Base-by-base conservation (phyloP, 768 basidiomycete genomes). In the Xanthoconium stramineum region DNA sequence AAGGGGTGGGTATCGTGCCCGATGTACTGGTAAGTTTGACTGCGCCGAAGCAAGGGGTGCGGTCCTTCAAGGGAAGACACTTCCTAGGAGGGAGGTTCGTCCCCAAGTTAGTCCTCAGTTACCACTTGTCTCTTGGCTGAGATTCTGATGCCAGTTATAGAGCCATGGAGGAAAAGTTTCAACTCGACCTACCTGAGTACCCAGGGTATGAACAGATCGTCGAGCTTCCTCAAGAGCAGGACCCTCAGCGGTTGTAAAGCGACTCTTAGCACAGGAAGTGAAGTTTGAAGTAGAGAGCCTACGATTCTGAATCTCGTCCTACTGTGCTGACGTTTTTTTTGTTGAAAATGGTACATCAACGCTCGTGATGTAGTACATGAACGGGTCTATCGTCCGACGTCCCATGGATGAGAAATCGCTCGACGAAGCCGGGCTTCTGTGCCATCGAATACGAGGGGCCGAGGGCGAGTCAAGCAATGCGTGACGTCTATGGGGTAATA, bases 1-100 rank as follows among this genome's bases (percentile, higher is more conserved):
- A 80, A 76, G 15, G 71, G 77, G 15, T 47, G 9, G 58, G 89
- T 82, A 74, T 98, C 48, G 72, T 82, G 17, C 89, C 96, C 0
- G 83, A 90, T 52, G 89, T 91, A 8, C 74, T 99, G 43, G 73
- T 99, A 55, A 95, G 91, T 65, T 74, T 99, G 68, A 99, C 97
- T 0, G 95, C 93, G 11, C 97, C 97, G 0, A 99, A 99, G 72
- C 76, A 86, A 62, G 97, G 97, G 3, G 91, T 90, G 10, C 81
- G 76, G 64, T 68, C 66, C 14, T 98, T 91, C 72, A 81, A 70
- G 29, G 94, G 95, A 12, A 78, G 83, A 36, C 97, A 99, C 76
- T 97, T 93, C 68, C 80, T 98, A 2, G 97, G 96, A 2, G 97
- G 97, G 2, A 78, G 97, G 57, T 99, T 99, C 68, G 82, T 98